These are phyloP conservation scores for Aspergillus bertholletiae DNA, from an alignment of 495 filamentous ascomycete species.

Conservation along the genomic window DNA sequence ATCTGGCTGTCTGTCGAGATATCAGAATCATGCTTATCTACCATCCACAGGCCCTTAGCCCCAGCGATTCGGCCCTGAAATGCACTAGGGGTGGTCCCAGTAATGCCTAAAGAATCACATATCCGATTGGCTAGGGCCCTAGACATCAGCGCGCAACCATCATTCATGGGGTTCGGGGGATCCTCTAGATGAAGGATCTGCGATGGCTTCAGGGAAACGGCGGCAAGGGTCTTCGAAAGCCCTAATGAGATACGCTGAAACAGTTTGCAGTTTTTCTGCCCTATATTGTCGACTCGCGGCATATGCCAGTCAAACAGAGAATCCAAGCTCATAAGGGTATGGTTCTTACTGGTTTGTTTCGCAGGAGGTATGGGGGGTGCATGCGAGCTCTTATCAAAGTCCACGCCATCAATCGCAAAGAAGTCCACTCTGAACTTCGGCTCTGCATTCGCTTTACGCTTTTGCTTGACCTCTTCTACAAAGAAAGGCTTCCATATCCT, in stretches of 20 bases:
- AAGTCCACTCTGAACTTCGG: conserved; percentile 44
- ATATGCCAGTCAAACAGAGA: conserved; percentile 53
- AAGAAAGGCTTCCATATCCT: conserved; percentile 47
- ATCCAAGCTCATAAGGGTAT: conserved; percentile 35
- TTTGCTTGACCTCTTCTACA: conserved; percentile 38
- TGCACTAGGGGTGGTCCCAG: conserved; percentile 58
- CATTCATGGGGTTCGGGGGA: conserved; percentile 63
- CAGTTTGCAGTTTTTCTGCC: conserved; percentile 47
- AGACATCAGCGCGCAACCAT: conserved; percentile 75
- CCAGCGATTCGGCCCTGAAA: conserved; percentile 82
- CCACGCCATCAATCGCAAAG: conserved; percentile 50
- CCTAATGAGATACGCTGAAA: conserved; percentile 47
- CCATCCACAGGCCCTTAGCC: conserved; percentile 88
- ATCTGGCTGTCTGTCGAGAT: conserved; percentile 30
- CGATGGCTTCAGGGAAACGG: conserved; percentile 38
- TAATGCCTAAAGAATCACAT: conserved; percentile 54
- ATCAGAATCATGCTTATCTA: conserved; percentile 44
- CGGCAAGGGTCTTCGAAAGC: conserved; percentile 44
- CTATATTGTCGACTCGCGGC: conserved; percentile 31
- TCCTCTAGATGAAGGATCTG: conserved; percentile 38
- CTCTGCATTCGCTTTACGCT: conserved; percentile 26
- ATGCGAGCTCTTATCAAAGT: conserved; percentile 25
- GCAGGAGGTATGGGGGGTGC: conserved; percentile 16
- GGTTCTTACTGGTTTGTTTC: conserved; percentile 22
- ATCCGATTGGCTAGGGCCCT: conserved; percentile 57